Evolutionary conservation across 208 protist genomes (phyloP).

Genomic region (Trypanosoma platydactyli): DNA sequence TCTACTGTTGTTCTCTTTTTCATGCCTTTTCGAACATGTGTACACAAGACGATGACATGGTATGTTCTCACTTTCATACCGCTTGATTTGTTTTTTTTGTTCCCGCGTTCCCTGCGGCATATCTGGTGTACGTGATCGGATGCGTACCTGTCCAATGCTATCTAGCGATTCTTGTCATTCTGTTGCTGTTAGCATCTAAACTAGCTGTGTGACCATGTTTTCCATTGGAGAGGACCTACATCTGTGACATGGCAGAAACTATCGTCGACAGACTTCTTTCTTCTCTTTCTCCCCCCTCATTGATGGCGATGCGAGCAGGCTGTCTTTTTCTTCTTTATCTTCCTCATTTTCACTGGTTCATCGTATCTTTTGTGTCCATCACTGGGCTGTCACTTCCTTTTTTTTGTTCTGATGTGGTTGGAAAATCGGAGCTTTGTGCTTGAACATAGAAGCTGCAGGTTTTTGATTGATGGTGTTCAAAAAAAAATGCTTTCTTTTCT

Average conservation of each 20-base stretch:
- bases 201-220: slow-evolving; percentile 38
- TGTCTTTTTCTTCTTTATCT: background rate
- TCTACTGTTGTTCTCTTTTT: too few relatives aligned
- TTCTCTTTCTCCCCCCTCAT: background rate
- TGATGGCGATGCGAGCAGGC: background rate
- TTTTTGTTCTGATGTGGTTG: slow-evolving; percentile 14
- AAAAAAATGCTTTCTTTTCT: too few relatives aligned
- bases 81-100: slow-evolving; percentile 22
- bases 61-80: slow-evolving; percentile 11
- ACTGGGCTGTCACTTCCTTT: background rate
- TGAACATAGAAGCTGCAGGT: background rate
- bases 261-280: slow-evolving; percentile 20
- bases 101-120: slow-evolving; percentile 7
- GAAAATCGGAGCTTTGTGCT: background rate
- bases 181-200: slow-evolving; percentile 27
- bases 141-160: slow-evolving; percentile 42
- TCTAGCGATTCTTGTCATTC: slow-evolving; percentile 33
- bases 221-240: slow-evolving; percentile 28
- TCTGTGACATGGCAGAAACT: slow-evolving; percentile 14
- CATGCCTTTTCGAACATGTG: too few relatives aligned
- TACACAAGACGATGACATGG: slow-evolving; percentile 1
- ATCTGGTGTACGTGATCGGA: slow-evolving; percentile 39
- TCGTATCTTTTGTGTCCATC: slow-evolving; percentile 18
- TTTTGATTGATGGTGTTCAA: slow-evolving; percentile 4
- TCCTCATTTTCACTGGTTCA: background rate